Evolutionary conservation across 352 stramenopile genomes (phyloP), one percentile per base, ranked within the genome.

Genomic region (Globisporangium alternatum): DNA sequence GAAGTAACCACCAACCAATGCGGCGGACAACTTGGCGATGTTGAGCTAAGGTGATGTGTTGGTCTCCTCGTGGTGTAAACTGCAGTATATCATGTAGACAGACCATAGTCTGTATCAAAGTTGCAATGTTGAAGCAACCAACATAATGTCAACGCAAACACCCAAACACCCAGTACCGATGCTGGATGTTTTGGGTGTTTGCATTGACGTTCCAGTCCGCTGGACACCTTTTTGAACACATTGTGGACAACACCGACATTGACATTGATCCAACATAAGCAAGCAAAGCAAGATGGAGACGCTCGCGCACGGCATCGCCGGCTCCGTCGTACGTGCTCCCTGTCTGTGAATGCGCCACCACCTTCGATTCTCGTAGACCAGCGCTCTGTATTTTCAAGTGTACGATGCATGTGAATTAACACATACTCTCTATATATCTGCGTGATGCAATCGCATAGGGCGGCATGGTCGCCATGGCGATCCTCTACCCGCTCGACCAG

Each of bases 401-500:
- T 30, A 10, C 45, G 19, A 22, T 48, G 1, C 25, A 28, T 28
- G 25, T 28, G 25, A 2, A 28, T 28, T 28, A 28, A 28, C 25
- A 28, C 25, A 28, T 28, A 28, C 25, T 28, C 25, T 28, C 25
- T 28, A 28, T 28, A 28, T 28, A 22, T 25, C 7, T 39, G 5
- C 47, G 41, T 19, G 3, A 15, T 33, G 47, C 47, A 30, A n/a
- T 53, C 47, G 3, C 15, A 22, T 59, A 90, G 70, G 86, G 83
- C 13, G 78, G 79, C 59, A 86, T 88, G 65, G 62, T 95, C 28
- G 84, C 86, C 63, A 90, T 95, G 80, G 83, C 70, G 33, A 69
- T 92, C 47, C 71, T 93, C 57, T 95, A 95, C 54, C 86, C 86
- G 57, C 79, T 95, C 49, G 86, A 95, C 74, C 84, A 95, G 75